Evolutionary conservation across 75 land plant genomes (phyloP), one percentile per base, ranked within the genome.

Genomic region (Pinus albicaulis): DNA sequence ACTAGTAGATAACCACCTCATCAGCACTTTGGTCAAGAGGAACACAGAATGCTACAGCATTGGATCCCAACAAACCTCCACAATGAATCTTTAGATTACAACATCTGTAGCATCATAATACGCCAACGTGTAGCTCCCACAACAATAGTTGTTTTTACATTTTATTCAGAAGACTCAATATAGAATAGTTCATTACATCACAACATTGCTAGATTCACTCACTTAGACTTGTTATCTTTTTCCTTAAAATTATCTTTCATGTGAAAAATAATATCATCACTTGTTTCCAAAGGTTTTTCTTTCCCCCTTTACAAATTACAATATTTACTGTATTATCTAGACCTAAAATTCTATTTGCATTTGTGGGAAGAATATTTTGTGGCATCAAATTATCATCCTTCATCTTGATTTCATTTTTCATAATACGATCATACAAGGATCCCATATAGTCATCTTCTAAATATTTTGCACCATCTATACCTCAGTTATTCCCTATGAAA

Each of bases 361-460:
- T 93, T 68, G 86, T 63, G 31, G 99, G 87, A 44, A 89, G 95
- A 44, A 73, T 91, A 75, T 85, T 92, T 77, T 80, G 88, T 34
- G 84, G 76, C 57, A 83, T 68, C 79, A 91, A 62, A 59, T 86
- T 82, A 82, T 94, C 95, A 56, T 88, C 99, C 78, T 98, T 98
- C 98, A 98, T 95, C 65, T 95, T 98, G 26, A 98, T 98, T 81
- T 98, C 99, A n/a, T n/a, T n/a, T n/a, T n/a, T n/a, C n/a, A n/a
- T n/a, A n/a, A n/a, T n/a, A n/a, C n/a, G n/a, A n/a, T n/a, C n/a
- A n/a, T n/a, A n/a, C n/a, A n/a, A n/a, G n/a, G n/a, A n/a, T n/a
- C n/a, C n/a, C n/a, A n/a, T 60, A 63, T 91, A 98, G 62, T 94
- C 99, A 73, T 98, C 98, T 8, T 98, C 92, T 38, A 98, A 76